phyloP scores from a whole-genome alignment of 306 rosid genomes.

The Albizia julibrissin region DNA sequence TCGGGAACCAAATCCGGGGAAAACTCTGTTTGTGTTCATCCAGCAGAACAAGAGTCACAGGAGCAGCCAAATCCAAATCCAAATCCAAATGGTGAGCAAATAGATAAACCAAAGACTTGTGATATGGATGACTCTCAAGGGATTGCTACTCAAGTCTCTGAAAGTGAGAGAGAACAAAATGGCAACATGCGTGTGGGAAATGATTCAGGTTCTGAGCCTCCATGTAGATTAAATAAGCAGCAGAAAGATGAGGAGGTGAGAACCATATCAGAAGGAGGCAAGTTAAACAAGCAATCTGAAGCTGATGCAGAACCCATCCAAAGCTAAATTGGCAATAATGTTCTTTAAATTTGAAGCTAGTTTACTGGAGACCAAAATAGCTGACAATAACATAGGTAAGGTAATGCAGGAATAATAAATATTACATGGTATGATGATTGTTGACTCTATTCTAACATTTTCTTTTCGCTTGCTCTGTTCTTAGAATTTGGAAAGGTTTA shows the following conservation, averaged over 20 bases:
- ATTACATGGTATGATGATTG: conserved; percentile 24
- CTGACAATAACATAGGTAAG: conserved; percentile 44
- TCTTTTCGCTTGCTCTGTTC: conserved; percentile 17
- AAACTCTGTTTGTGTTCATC: conserved; percentile 24
- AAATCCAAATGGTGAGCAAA: conserved; percentile 31
- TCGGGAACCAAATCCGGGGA: conserved; percentile 40
- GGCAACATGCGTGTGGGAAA: conserved; percentile 22
- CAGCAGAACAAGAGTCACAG: conserved; percentile 23
- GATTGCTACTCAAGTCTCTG: conserved; percentile 21
- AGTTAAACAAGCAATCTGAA: conserved; percentile 35
- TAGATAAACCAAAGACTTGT: conserved; percentile 36
- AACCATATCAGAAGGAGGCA: conserved; percentile 39
- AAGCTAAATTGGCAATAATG: conserved; percentile 46
- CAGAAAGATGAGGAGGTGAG: conserved; percentile 34
- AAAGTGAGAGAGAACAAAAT: conserved; percentile 37
- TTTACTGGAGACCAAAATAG: conserved; percentile 23
- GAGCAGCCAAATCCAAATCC: conserved; percentile 13
- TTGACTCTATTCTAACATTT: conserved; percentile 29
- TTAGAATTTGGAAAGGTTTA: conserved; percentile 27
- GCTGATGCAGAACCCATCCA: conserved; percentile 51
- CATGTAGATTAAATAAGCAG: conserved; percentile 31
- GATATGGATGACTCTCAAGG: conserved; percentile 21
- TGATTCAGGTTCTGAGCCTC: conserved; percentile 27
- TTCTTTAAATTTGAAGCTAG: conserved; percentile 30
- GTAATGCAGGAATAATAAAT: conserved; percentile 29